These are phyloP conservation scores for Amaranthus cruentus DNA, from an alignment of 148 eudicot genomes.

Conservation along the genomic window DNA sequence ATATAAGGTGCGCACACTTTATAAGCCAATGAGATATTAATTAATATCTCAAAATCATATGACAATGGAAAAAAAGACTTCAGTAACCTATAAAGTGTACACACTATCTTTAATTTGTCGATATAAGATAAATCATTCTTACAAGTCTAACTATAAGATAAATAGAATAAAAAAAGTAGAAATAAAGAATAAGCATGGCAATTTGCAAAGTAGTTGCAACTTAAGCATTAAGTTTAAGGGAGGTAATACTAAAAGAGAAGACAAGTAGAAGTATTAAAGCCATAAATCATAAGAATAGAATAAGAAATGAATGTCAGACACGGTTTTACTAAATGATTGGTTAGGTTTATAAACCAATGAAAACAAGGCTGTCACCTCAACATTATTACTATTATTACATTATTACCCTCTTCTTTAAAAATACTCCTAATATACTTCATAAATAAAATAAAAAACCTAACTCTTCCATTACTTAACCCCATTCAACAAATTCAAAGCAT, in stretches of 20 bases:
- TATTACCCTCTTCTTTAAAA: neutral
- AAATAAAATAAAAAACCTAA: slow-evolving; percentile 1
- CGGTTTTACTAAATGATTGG: slow-evolving; percentile 32
- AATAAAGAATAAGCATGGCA: neutral
- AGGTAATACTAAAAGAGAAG: slow-evolving; percentile 11
- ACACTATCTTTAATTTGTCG: too few species aligned
- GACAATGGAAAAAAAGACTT: too few species aligned
- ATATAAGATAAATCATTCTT: too few species aligned
- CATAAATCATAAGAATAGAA: neutral
- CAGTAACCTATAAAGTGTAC: too few species aligned
- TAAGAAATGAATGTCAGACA: slow-evolving; percentile 27
- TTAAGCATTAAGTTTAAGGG: slow-evolving; percentile 21
- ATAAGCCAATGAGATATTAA: too few species aligned
- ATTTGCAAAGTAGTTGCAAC: neutral
- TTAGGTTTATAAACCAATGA: slow-evolving; percentile 33
- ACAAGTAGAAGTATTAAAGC: slow-evolving; percentile 10
- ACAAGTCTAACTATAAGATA: neutral
- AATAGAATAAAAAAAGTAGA: neutral
- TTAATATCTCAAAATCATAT: too few species aligned
- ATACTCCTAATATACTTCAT: neutral
- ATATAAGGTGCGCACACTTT: too few species aligned
- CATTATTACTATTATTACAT: slow-evolving; percentile 15
- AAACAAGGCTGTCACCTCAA: slow-evolving; percentile 26
- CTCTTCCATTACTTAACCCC: slow-evolving; percentile 19
- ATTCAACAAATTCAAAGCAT: slow-evolving; percentile 34